Conservation (phyloP, 306 rosid species). For the Leucaena leucocephala region DNA sequence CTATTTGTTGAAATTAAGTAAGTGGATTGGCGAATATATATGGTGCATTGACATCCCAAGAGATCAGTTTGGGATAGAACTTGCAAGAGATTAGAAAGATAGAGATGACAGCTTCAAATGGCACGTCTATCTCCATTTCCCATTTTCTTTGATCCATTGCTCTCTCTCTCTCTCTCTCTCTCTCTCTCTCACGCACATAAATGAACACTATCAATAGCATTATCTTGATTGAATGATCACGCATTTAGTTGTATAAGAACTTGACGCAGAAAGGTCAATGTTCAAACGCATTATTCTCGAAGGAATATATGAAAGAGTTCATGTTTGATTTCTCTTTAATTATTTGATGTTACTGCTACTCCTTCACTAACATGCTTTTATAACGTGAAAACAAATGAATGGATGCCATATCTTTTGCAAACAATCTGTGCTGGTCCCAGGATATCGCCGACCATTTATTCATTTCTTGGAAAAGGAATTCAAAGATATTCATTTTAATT, state of each 20-base stretch:
- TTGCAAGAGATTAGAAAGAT: constrained; percentile 18
- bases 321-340: neutral
- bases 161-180: constrained; percentile 27
- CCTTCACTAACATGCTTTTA: neutral
- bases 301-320: neutral
- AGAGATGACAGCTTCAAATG: constrained; percentile 1
- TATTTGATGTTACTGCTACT: neutral
- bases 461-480: neutral
- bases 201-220: neutral
- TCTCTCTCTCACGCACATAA: constrained; percentile 8
- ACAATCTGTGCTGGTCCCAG: neutral
- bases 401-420: neutral
- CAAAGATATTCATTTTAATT: neutral
- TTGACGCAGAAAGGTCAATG: neutral
- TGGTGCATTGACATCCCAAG: neutral
- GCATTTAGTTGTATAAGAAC: neutral
- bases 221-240: constrained; percentile 3
- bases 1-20: neutral
- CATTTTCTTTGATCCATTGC: neutral
- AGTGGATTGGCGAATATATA: constrained; percentile 14
- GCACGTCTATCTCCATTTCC: constrained; percentile 9
- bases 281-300: neutral
- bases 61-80: constrained; percentile 14
- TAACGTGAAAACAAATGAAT: neutral
- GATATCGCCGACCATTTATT: neutral